Conservation (phyloP, 768 basidiomycete species). For the Thelephora ganbajun region DNA sequence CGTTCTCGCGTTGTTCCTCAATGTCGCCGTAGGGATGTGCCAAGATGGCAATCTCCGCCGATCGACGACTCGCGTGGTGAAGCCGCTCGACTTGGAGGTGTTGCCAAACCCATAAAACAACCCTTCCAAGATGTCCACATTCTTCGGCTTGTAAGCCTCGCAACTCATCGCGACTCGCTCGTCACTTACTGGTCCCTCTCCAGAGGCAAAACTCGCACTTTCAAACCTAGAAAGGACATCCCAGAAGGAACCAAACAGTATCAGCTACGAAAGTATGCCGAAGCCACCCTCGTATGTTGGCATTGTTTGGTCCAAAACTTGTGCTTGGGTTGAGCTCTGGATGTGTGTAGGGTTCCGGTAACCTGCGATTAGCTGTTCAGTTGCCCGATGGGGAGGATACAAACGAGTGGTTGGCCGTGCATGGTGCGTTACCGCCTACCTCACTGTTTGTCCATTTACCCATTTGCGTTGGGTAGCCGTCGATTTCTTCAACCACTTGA, state of each 20-base stretch:
- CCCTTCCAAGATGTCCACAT: conserved; percentile 52
- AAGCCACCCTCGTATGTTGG: conserved; percentile 73
- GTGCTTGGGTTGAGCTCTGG: neutral
- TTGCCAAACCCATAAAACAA: neutral
- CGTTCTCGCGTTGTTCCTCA: too few relatives aligned
- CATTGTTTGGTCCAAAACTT: neutral
- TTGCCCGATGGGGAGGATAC: conserved; percentile 94
- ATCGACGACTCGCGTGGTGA: too few relatives aligned
- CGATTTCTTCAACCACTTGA: conserved; percentile 98
- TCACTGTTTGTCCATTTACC: neutral
- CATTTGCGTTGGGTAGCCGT: conserved; percentile 45
- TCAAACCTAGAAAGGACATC: conserved; percentile 91
- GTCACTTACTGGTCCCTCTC: neutral
- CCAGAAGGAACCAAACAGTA: conserved; percentile 97
- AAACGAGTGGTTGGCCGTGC: conserved; percentile 99
- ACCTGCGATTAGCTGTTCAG: conserved; percentile 81
- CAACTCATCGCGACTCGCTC: neutral
- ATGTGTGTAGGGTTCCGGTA: conserved; percentile 72
- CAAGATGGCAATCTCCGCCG: too few relatives aligned
- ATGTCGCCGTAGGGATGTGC: too few relatives aligned
- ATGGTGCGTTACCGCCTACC: conserved; percentile 38
- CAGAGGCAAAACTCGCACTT: conserved; percentile 86
- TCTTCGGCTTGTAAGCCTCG: conserved; percentile 66
- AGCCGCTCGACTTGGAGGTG: too few relatives aligned
- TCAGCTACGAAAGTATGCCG: conserved; percentile 94